Percentiles rank a stretch among this genome's conserved stretches.
phyloP scores from a whole-genome alignment of 2,329 filamentous ascomycete genomes.

The Fusarium metavorans region DNA sequence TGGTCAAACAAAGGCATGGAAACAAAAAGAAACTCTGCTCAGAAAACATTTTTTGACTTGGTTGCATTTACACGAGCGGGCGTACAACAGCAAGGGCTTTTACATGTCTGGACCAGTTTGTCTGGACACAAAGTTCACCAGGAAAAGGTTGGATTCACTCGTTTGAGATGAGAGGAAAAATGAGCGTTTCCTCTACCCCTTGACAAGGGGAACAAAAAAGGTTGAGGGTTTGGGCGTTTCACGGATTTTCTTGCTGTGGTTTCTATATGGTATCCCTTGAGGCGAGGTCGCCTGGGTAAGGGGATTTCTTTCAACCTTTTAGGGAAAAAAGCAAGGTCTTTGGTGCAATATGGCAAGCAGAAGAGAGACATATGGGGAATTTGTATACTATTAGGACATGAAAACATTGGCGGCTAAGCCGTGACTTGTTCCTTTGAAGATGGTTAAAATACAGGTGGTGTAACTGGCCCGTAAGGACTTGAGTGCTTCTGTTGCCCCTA shows the following conservation, averaged over 20 bases:
- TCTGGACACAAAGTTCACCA: background rate
- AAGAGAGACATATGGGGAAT: background rate
- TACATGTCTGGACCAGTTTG: background rate
- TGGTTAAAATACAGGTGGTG: background rate
- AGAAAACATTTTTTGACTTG: background rate
- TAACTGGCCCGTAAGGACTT: background rate
- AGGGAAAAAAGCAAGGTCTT: background rate
- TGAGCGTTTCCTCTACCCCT: background rate
- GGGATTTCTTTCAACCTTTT: background rate
- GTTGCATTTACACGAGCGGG: background rate
- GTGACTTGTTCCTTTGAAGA: background rate
- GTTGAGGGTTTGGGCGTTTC: background rate
- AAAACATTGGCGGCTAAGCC: background rate
- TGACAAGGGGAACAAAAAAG: background rate
- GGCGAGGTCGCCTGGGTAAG: background rate
- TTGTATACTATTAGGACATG: background rate
- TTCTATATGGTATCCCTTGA: background rate
- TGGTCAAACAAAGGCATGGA: background rate
- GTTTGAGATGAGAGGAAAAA: background rate
- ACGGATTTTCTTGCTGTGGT: background rate
- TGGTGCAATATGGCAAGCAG: background rate
- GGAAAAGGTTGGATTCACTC: background rate
- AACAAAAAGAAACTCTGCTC: background rate
- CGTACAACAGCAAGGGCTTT: background rate
- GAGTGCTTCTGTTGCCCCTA: background rate